Base-by-base conservation (phyloP, 257 asterid genomes). In the Lantana camara region DNA sequence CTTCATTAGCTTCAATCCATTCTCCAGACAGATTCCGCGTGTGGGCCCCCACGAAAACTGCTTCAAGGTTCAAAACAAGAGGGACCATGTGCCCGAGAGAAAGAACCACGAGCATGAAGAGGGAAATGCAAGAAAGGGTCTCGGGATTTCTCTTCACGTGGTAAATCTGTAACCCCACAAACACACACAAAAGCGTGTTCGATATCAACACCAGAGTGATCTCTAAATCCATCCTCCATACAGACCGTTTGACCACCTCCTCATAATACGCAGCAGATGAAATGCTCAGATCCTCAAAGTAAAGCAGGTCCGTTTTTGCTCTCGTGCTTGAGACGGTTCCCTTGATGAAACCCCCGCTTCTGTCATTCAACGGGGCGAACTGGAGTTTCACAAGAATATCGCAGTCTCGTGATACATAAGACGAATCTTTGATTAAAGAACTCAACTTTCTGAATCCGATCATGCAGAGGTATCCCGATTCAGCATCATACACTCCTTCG, bases 191-290 rank as follows among this genome's bases (percentile, higher is more conserved):
- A 16, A 86, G 71, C 12, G 92, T 79, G 74, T 75, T 84, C 8
- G 89, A 80, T 71, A 86, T 68, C 67, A 86, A 67, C 56, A 81
- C 87, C 79, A 86, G 64, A 3, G 44, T 61, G 75, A 83, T 80
- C 82, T 88, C 95, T 23, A 85, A 37, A 75, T 88, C 95, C 87
- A 88, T 85, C 73, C 96, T 76, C 89, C 87, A 80, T 32, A 82
- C 69, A 14, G 82, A 75, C 64, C 55, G 48, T 69, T 61, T 42
- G 4, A 79, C 83, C 23, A 21, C 66, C 15, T 0, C 41, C 4
- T 0, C 1, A 20, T 69, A 82, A 55, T 41, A 62, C 15, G 79
- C 65, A 55, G 4, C 3, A 2, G 90, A 74, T 7, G 78, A 48
- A 17, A 80, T 10, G 3, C 29, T 74, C 67, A 89, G 14, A 19